These are phyloP conservation scores for Leccinum longicurvipes DNA, from an alignment of 768 basidiomycete species.

Conservation along the genomic window DNA sequence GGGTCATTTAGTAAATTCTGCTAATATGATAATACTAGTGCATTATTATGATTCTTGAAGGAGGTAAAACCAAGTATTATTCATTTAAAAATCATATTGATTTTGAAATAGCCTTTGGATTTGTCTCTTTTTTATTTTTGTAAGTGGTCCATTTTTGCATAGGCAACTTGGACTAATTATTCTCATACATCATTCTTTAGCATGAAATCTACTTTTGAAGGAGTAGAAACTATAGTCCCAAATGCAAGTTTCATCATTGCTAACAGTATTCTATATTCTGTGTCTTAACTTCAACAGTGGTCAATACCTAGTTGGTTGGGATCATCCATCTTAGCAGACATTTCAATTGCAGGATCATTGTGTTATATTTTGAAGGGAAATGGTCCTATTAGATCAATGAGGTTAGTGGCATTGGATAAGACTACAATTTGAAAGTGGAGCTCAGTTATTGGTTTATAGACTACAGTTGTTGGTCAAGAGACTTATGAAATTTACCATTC, in stretches of 20 bases:
- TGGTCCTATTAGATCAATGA: constrained; percentile 1
- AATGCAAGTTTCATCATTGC: background rate
- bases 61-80: constrained; percentile 7
- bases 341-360: constrained; percentile 23
- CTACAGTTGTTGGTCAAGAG: constrained; percentile 13
- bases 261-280: background rate
- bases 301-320: constrained; percentile 20
- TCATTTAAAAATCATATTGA: constrained; percentile 1
- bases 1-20: background rate
- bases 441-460: constrained; percentile 1
- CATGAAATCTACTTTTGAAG: background rate
- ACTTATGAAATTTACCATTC: constrained; percentile 19
- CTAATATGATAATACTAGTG: constrained; percentile 8
- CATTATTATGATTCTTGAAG: constrained; percentile 18
- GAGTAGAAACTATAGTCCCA: background rate
- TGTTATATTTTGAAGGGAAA: constrained; percentile 12
- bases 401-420: constrained; percentile 8
- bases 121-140: constrained; percentile 4
- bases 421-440: background rate
- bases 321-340: constrained; percentile 16
- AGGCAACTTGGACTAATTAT: background rate
- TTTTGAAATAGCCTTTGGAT: constrained; percentile 15
- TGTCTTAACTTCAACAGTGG: constrained; percentile 14
- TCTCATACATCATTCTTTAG: background rate
- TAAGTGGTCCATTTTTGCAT: constrained; percentile 5